Base-by-base conservation (phyloP, 1,139 yeast species). In the Sugiyamaella paludigena region DNA sequence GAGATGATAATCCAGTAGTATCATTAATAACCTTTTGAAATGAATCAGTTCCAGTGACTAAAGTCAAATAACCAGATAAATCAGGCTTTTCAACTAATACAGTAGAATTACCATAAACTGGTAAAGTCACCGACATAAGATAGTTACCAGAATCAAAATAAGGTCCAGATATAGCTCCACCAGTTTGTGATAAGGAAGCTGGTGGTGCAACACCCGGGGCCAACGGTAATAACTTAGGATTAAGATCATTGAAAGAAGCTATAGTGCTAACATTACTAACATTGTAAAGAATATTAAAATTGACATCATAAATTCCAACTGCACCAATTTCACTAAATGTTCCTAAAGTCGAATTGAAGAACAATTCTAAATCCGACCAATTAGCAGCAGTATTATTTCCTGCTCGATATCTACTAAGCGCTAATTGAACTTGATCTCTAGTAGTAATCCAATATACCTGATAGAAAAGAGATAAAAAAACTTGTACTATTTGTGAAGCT, bases 401-500 rank as follows among this genome's bases (percentile, higher is more conserved):
- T 0, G 92, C 92, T 43, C 81, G 73, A 62, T 79, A 80, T 36
- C 78, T 73, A 1, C 81, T 73, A 40, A 88, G 69, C 0, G 94
- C 83, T 27, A 67, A 61, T 53, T 82, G 83, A 8, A 88, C 65
- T 1, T 81, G 66, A 53, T 81, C 86, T 55, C 83, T 75, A 1
- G 80, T 73, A 2, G 88, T 72, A n/a, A 88, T 69, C 75, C 87
- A 83, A 51, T 77, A 77, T 1, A 83, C 78, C 64, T 87, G 95
- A 63, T 83, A 86, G 61, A 80, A 84, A 24, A 82, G 69, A 50
- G 74, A 77, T 54, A 78, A 77, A 52, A 87, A 69, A 34, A 80
- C 77, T 66, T 87, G 96, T 48, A 76, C 76, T 11, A 88, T 74
- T 65, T 89, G 96, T 0, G 92, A 78, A 0, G 92, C 80, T 65